Evolutionary conservation across 139 green algal species (phyloP), one percentile per base, ranked within the genome.

Genomic region (Coccomyxa sp.): DNA sequence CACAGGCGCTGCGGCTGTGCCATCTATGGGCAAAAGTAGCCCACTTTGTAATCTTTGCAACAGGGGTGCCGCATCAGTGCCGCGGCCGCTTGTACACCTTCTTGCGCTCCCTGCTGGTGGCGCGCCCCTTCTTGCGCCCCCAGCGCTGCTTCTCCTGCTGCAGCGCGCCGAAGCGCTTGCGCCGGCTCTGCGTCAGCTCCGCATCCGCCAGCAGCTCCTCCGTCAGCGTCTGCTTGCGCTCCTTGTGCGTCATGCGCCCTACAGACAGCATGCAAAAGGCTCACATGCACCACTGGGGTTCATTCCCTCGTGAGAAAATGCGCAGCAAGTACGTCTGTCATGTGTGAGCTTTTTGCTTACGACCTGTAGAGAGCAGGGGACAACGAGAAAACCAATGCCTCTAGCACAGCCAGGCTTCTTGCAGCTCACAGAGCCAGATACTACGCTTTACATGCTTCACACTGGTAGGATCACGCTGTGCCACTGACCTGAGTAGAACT

Each of bases 171-270:
- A 87, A 92, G 44, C 90, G 79, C 37, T 84, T 86, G 38, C 88
- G 89, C 10, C 90, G 80, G 40, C 82, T 75, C 71, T 88, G 40
- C 35, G 54, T 73, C 14, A 97, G 55, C 8, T 88, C 71, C 3
- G 54, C 35, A 78, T 97, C 93, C 6, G 85, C 84, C 74, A 96
- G 84, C n/a, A 93, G 37, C 68, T 93, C 89, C 69, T 93, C 87
- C 14, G 89, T 82, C 16, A 93, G 72, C 7, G 83, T 91, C 16
- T 75, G 70, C 84, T 95, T 94, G 37, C 92, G 87, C 75, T 96
- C 83, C 73, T 79, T 86, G 34, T 91, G 89, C 8, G 91, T 89
- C 70, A 97, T 55, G 33, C 93, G 83, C 6, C 79, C 84, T 84
- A 70, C 69, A 79, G 1, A 71, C 27, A 74, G 7, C 41, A 14